Base-by-base conservation (phyloP, 495 filamentous ascomycete genomes). In the Podospora sp. region DNA sequence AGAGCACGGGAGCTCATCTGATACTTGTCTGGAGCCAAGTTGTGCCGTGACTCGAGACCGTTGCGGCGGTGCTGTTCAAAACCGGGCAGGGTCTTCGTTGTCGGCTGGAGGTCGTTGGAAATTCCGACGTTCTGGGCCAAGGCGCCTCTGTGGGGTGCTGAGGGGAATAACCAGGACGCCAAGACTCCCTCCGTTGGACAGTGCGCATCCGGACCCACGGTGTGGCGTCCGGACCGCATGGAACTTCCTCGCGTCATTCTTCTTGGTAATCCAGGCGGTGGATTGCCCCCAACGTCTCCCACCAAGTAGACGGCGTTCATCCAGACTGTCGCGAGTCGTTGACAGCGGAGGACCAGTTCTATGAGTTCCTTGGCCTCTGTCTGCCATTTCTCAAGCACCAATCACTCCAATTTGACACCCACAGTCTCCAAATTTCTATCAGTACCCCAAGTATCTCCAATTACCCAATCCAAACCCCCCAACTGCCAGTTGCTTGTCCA, bases 141-240 rank as follows among this genome's bases (percentile, higher is more conserved):
- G 53, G 25, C 53, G 53, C 53, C 53, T 3, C 24, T 22, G 49
- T 24, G n/a, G n/a, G 53, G 53, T 5, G 26, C 2, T 35, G 18
- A 14, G 24, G 26, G 25, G 22, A 2, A 33, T n/a, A 22, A 26
- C 14, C 52, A 59, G 33, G 56, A 27, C 6, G 25, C 53, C 53
- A 57, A 57, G 24, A 57, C n/a, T 8, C n/a, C 25, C 6, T 33
- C 9, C 56, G 22, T 33, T 59, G 56, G 26, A 27, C 56, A 59
- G 24, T 59, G 56, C 56, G 6, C 56, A 7, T 18, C 21, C 25
- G 8, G 55, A 22, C 21, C 11, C 55, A 33, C 33, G 26, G 33
- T 14, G 56, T 33, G 56, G 56, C 56, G 56, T 29, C 56, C 7
- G 24, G 26, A 59, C 56, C 56, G n/a, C 56, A 59, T 59, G 24